Percentiles rank a stretch among this genome's conserved stretches.
phyloP scores from a whole-genome alignment of 495 filamentous ascomycete species.

The Penicillium dipodomyicola region DNA sequence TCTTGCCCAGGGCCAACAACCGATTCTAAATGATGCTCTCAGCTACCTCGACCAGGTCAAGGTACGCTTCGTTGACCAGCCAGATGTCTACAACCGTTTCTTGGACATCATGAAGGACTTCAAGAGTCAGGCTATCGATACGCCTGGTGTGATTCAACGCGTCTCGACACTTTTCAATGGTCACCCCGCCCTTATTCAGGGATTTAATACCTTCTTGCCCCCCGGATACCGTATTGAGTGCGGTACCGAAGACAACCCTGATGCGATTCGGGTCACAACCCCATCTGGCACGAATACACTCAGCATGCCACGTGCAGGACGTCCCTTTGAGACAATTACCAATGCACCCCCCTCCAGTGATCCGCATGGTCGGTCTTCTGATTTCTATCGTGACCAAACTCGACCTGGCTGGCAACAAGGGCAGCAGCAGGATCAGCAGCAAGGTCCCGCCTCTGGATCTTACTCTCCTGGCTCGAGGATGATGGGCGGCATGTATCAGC shows the following conservation, averaged over 20 bases:
- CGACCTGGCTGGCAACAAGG: constrained; percentile 48
- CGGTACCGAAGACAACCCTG: constrained; percentile 84
- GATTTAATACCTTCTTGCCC: constrained; percentile 97
- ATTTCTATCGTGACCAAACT: constrained; percentile 47
- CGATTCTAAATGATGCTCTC: constrained; percentile 93
- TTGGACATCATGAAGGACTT: constrained; percentile 99
- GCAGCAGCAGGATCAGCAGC: constrained; percentile 54
- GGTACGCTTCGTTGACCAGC: constrained; percentile 93
- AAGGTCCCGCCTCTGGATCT: constrained; percentile 38
- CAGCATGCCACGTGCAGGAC: constrained; percentile 54
- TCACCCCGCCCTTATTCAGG: constrained; percentile 94
- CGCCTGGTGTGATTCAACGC: constrained; percentile 94
- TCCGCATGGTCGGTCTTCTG: constrained; percentile 38
- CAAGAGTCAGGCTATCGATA: constrained; percentile 98
- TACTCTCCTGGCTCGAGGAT: constrained; percentile 47
- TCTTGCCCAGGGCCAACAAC: constrained; percentile 81
- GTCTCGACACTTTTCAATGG: constrained; percentile 97
- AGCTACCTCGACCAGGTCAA: constrained; percentile 99
- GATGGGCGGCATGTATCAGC: constrained; percentile 42
- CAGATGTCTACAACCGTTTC: constrained; percentile 97
- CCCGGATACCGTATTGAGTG: constrained; percentile 98
- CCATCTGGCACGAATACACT: constrained; percentile 77
- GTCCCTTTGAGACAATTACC: constrained; percentile 44
- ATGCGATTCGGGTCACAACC: constrained; percentile 94
- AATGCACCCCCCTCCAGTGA: constrained; percentile 35